phyloP scores from a whole-genome alignment of 441 rosid species.

The Eutrema salsugineum region DNA sequence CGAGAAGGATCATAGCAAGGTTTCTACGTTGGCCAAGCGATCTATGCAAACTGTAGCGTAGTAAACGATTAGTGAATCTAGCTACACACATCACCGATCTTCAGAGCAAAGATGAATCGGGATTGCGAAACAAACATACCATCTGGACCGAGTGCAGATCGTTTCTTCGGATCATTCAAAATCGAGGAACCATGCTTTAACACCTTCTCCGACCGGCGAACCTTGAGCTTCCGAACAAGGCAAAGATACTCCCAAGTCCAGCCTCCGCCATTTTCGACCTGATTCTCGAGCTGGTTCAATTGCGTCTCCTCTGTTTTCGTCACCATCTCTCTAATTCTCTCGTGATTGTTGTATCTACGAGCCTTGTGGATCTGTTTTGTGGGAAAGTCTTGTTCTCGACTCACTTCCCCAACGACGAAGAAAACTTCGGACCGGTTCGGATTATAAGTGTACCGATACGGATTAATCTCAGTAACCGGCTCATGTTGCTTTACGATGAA shows the following conservation, averaged over 20 bases:
- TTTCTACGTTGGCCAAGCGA: not conserved
- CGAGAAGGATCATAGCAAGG: not conserved
- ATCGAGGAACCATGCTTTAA: slow-evolving; percentile 67
- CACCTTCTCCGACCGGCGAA: slow-evolving; percentile 76
- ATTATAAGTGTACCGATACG: not conserved
- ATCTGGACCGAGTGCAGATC: slow-evolving; percentile 67
- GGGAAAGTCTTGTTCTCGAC: not conserved
- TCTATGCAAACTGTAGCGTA: too few relatives aligned
- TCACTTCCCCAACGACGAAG: not conserved
- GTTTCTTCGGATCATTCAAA: slow-evolving; percentile 57
- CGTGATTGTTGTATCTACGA: too few relatives aligned
- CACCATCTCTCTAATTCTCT: slow-evolving; percentile 40
- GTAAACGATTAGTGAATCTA: not conserved
- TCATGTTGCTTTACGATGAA: not conserved
- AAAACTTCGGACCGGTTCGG: not conserved
- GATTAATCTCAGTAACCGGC: not conserved
- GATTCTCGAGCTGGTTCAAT: slow-evolving; percentile 48
- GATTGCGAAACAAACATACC: slow-evolving; percentile 33
- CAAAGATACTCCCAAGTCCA: slow-evolving; percentile 84
- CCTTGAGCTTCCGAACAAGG: slow-evolving; percentile 76
- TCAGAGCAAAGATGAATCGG: not conserved
- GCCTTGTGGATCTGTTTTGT: not conserved
- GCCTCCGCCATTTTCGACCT: slow-evolving; percentile 44
- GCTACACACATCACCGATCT: not conserved
- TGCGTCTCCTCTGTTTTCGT: slow-evolving; percentile 55